Conservation (phyloP, 495 filamentous ascomycete species). For the Penicillium robsamsonii region DNA sequence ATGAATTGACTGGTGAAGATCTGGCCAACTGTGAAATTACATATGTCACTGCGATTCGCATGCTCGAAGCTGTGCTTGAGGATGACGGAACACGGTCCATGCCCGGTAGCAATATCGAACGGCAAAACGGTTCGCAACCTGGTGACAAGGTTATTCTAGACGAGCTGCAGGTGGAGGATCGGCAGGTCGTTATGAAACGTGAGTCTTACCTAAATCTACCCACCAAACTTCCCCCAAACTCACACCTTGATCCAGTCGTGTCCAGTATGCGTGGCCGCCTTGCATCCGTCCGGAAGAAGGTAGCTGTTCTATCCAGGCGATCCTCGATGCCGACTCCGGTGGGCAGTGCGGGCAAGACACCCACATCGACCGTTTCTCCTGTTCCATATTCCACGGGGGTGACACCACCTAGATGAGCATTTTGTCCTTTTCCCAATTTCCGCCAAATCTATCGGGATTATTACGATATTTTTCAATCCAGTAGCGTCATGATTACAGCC, state of each 20-base stretch:
- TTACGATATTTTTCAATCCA: background rate
- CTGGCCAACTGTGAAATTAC: conserved; percentile 86
- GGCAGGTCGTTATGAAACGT: conserved; percentile 70
- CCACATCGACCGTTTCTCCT: conserved; percentile 33
- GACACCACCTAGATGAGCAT: conserved; percentile 31
- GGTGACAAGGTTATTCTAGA: conserved; percentile 47
- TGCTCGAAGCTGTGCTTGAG: conserved; percentile 93
- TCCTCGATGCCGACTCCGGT: conserved; percentile 39
- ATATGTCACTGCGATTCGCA: conserved; percentile 84
- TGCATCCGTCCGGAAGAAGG: conserved; percentile 55
- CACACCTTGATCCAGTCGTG: conserved; percentile 47
- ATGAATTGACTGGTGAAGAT: conserved; percentile 90
- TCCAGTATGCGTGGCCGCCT: conserved; percentile 58
- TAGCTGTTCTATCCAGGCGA: conserved; percentile 53
- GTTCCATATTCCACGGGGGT: conserved; percentile 31
- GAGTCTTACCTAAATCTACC: conserved; percentile 29
- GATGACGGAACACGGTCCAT: conserved; percentile 59
- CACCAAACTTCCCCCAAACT: conserved; percentile 15
- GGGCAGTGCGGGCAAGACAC: conserved; percentile 28
- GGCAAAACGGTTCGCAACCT: conserved; percentile 19
- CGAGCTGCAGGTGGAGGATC: conserved; percentile 69
- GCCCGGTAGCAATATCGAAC: conserved; percentile 33
- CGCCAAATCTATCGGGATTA: conserved; percentile 16
- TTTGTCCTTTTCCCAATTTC: conserved; percentile 14
- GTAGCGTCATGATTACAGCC: conserved; percentile 2